Conservation (phyloP, 1,139 yeast species). For the Magnusiomyces paraingens region DNA sequence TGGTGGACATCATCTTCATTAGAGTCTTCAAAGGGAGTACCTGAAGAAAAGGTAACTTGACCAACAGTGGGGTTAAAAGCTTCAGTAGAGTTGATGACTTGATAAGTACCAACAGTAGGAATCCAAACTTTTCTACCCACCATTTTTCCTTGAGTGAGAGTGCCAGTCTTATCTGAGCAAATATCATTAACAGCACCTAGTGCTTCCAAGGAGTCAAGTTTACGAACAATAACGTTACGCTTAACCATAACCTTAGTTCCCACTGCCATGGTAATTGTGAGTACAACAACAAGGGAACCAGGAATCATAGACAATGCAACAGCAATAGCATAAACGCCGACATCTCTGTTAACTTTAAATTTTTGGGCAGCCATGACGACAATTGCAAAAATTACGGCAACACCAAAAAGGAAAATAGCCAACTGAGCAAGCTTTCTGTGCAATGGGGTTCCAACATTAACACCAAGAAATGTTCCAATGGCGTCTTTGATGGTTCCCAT, state of each 20-base stretch:
- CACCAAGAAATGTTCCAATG: slow-evolving; percentile 65
- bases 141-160: slow-evolving; percentile 77
- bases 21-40: slow-evolving; percentile 37
- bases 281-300: slow-evolving; percentile 70
- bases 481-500: slow-evolving; percentile 44
- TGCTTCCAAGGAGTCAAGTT: slow-evolving; percentile 72
- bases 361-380: slow-evolving; percentile 76
- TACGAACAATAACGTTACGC: slow-evolving; percentile 68
- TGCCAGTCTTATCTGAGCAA: slow-evolving; percentile 81
- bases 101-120: slow-evolving; percentile 63
- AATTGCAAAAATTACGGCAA: slow-evolving; percentile 72
- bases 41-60: slow-evolving; percentile 37
- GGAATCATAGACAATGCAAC: slow-evolving; percentile 83
- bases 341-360: slow-evolving; percentile 58
- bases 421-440: slow-evolving; percentile 61
- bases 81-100: slow-evolving; percentile 54
- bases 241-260: slow-evolving; percentile 75
- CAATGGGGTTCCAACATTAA: slow-evolving; percentile 71
- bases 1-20: slow-evolving; percentile 19
- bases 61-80: slow-evolving; percentile 74
- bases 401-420: slow-evolving; percentile 59
- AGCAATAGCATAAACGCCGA: slow-evolving; percentile 80
- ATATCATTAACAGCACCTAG: slow-evolving; percentile 75
- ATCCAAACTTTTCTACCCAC: slow-evolving; percentile 67
- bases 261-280: slow-evolving; percentile 81